phyloP scores from a whole-genome alignment of 352 stramenopile species.

The Globisporangium ultimum region DNA sequence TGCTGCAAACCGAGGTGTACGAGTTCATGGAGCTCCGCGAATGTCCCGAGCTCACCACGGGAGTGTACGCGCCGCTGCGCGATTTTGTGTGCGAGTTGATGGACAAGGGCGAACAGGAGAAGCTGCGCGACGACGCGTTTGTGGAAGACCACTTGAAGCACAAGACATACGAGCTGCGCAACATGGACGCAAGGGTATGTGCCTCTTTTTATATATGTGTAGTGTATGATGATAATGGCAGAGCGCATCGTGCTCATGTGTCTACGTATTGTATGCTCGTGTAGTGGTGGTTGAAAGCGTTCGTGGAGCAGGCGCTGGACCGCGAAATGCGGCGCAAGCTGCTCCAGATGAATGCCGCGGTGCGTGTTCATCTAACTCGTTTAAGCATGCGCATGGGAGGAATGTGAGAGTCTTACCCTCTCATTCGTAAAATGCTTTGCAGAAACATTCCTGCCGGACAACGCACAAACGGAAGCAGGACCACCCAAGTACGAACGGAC shows the following conservation, averaged over 20 bases:
- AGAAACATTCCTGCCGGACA: conserved; percentile 46
- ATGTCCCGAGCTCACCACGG: conserved; percentile 39
- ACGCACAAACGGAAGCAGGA: conserved; percentile 72
- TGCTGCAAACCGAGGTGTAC: conserved; percentile 64
- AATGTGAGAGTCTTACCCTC: too few relatives aligned
- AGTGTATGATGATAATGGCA: neutral
- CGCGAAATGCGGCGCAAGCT: conserved; percentile 50
- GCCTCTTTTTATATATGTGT: neutral
- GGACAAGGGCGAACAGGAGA: conserved; percentile 33
- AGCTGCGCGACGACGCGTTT: conserved; percentile 60
- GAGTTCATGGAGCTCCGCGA: conserved; percentile 83
- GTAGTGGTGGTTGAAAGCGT: conserved; percentile 74
- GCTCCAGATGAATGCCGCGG: conserved; percentile 37
- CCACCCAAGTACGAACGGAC: conserved; percentile 41
- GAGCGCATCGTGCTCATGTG: neutral
- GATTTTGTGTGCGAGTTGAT: conserved; percentile 49
- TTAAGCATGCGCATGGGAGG: too few relatives aligned
- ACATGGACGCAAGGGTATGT: conserved; percentile 62
- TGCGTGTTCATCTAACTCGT: conserved; percentile 7
- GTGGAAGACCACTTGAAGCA: conserved; percentile 45
- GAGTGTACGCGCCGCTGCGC: conserved; percentile 58
- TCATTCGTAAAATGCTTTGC: too few relatives aligned
- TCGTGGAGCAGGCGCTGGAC: conserved; percentile 71
- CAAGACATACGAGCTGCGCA: conserved; percentile 61
- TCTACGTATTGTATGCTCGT: neutral